A percentile compares a stretch with the other conserved stretches of the same genome.
phyloP scores from a whole-genome alignment of 306 rosid genomes.

The Lathyrus oleraceus region DNA sequence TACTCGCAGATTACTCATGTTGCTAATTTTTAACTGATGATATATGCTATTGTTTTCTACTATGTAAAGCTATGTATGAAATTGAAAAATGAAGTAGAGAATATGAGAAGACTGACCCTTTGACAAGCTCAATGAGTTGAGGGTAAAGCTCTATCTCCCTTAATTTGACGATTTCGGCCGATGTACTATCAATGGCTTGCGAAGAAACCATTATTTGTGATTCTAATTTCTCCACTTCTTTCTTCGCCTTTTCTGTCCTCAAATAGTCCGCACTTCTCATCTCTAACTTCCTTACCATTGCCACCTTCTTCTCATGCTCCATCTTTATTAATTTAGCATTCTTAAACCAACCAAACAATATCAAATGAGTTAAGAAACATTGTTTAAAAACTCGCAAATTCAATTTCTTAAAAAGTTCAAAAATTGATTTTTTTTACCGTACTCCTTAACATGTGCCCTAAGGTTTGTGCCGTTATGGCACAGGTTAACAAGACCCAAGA shows the following conservation, averaged over 20 bases:
- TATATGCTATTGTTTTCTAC: not conserved
- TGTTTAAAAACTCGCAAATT: too few relatives aligned
- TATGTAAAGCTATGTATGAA: not conserved
- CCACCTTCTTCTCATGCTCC: slow-evolving; percentile 76
- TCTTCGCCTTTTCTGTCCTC: slow-evolving; percentile 86
- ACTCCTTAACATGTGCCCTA: too few relatives aligned
- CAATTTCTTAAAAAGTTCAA: too few relatives aligned
- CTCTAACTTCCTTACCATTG: slow-evolving; percentile 74
- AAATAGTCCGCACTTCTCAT: slow-evolving; percentile 83
- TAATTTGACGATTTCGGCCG: slow-evolving; percentile 75
- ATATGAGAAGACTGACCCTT: slow-evolving; percentile 67
- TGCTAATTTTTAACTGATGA: slow-evolving; percentile 1
- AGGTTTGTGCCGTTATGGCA: too few relatives aligned
- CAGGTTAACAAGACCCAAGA: not conserved
- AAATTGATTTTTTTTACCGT: too few relatives aligned
- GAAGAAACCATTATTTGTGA: slow-evolving; percentile 93
- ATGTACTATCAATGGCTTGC: slow-evolving; percentile 86
- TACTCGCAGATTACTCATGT: not conserved
- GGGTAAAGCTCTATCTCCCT: slow-evolving; percentile 87
- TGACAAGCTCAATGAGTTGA: slow-evolving; percentile 81
- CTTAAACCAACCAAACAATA: slow-evolving; percentile 45
- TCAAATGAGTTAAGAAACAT: slow-evolving; percentile 12
- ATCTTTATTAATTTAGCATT: slow-evolving; percentile 68
- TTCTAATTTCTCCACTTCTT: slow-evolving; percentile 86
- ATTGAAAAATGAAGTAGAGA: slow-evolving; percentile 8